These are phyloP conservation scores for Chaetomiaceae sp. DNA, from an alignment of 2,329 filamentous ascomycete species.

Conservation along the genomic window DNA sequence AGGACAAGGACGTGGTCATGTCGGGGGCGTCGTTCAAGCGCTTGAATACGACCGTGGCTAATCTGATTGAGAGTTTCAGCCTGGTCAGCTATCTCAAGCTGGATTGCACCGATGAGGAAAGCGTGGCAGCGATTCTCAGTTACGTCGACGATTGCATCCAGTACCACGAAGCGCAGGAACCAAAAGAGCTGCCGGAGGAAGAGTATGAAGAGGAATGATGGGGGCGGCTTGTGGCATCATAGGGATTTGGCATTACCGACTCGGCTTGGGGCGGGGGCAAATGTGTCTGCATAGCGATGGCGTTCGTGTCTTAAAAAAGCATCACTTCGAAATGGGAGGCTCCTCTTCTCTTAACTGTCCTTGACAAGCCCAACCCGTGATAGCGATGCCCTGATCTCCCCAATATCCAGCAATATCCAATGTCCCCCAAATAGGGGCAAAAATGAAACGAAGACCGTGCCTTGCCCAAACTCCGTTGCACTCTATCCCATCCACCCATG, in stretches of 20 bases:
- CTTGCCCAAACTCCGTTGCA: no score
- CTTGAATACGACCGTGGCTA: conserved; percentile 81
- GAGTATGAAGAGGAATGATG: conserved; percentile 41
- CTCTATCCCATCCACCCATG: not conserved
- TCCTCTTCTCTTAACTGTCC: not conserved
- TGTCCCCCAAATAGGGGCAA: no score
- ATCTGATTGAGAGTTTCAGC: conserved; percentile 92
- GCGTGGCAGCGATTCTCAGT: conserved; percentile 74
- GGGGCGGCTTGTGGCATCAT: not conserved
- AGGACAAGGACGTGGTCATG: conserved; percentile 65
- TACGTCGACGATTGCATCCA: conserved; percentile 94
- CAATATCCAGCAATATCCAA: no score
- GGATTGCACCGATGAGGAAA: conserved; percentile 87
- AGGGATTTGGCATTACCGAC: not conserved
- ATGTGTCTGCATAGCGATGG: conserved; percentile 38
- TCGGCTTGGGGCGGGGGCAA: not conserved
- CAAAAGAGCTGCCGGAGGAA: conserved; percentile 68
- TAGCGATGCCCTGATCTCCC: no score
- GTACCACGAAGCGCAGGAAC: conserved; percentile 89
- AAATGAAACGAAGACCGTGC: no score
- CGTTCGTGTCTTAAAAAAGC: conserved; percentile 27
- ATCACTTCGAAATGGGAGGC: no score
- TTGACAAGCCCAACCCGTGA: not conserved
- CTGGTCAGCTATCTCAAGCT: conserved; percentile 94
- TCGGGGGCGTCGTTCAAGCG: conserved; percentile 73